Percentiles rank a stretch among this genome's conserved stretches.
Evolutionary conservation across 176 grass and related monocot species (phyloP).

Genomic region (Chloris gayana): DNA sequence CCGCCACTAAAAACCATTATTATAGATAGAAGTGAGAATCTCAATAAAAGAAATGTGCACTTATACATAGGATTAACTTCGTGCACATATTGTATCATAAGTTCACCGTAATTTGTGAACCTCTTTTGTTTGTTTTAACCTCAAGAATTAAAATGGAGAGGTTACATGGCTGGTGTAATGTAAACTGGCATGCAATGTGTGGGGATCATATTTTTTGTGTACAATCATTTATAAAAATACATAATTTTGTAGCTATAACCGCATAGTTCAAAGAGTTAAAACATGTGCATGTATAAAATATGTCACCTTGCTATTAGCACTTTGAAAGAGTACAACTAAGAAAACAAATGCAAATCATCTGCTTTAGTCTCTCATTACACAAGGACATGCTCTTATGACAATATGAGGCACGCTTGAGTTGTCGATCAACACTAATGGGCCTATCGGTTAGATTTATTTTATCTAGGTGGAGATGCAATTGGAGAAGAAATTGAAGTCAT

Average conservation of each 20-base stretch:
- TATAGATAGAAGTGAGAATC: no score
- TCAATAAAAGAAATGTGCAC: no score
- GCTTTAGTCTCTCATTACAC: background rate
- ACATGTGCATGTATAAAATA: background rate
- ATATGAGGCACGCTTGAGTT: background rate
- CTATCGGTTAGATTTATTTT: background rate
- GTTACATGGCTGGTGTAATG: no score
- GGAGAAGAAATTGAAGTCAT: slow-evolving; percentile 71
- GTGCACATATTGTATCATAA: no score
- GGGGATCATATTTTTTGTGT: no score
- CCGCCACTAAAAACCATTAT: no score
- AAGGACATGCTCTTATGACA: background rate
- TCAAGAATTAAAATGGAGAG: no score
- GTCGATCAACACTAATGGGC: background rate
- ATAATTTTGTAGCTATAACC: background rate
- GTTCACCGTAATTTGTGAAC: no score
- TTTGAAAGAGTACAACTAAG: background rate
- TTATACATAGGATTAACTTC: no score
- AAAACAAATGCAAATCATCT: background rate
- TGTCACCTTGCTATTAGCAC: background rate
- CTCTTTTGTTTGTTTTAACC: no score
- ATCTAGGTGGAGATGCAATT: slow-evolving; percentile 27
- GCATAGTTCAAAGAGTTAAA: background rate
- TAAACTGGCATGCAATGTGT: no score
- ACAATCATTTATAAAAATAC: background rate